These are phyloP conservation scores for Ceraceosorus guamensis DNA, from an alignment of 1,284 basidiomycete genomes.

Conservation along the genomic window DNA sequence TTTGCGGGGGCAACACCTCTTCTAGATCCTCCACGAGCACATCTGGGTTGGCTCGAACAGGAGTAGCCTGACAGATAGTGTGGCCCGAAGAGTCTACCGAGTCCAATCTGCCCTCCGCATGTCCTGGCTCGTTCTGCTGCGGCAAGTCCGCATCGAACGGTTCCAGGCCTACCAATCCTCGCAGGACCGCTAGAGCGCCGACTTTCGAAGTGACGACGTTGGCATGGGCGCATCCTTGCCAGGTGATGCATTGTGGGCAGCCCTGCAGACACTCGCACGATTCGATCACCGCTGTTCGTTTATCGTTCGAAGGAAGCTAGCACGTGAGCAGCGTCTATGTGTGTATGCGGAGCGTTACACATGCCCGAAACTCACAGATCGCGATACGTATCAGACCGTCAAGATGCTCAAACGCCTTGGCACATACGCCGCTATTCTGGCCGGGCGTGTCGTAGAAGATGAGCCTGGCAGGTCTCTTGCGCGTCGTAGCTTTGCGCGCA, in stretches of 20 bases:
- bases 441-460: conserved; percentile 74
- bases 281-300: conserved; percentile 54
- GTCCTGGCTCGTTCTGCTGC: conserved; percentile 31
- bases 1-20: conserved; percentile 20
- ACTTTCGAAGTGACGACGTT: conserved; percentile 42
- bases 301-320: not conserved
- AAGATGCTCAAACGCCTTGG: conserved; percentile 74
- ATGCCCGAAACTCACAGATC: conserved; percentile 30
- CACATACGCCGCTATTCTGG: conserved; percentile 64
- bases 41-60: conserved; percentile 16
- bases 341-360: not conserved
- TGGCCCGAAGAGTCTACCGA: conserved; percentile 14
- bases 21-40: conserved; percentile 24
- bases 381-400: conserved; percentile 63
- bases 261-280: conserved; percentile 65
- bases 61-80: conserved; percentile 24
- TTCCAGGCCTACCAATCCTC: conserved; percentile 38
- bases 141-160: conserved; percentile 33
- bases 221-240: conserved; percentile 26
- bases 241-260: conserved; percentile 62
- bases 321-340: not conserved
- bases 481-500: conserved; percentile 55
- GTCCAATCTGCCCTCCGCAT: conserved; percentile 14
- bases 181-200: conserved; percentile 40
- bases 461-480: conserved; percentile 73